Base-by-base conservation (phyloP, 208 protist genomes). In the Strigomonas oncopelti region DNA sequence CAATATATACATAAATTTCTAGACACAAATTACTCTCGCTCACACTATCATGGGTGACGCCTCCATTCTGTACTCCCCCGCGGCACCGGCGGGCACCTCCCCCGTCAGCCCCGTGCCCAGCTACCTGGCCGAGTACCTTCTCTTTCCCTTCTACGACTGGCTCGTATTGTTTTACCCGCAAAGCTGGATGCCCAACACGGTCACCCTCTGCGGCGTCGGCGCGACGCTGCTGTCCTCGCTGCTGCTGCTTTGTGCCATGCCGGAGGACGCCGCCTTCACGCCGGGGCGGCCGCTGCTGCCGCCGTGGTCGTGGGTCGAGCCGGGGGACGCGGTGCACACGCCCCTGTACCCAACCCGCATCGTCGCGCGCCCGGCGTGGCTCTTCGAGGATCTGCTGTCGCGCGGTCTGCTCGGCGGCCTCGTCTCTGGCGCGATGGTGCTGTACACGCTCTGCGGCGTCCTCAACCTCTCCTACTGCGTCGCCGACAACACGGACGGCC, bases 401-500 rank as follows among this genome's bases (percentile, higher is more conserved):
- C 5, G 18, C 1, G 1, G 16, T 1, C 5, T 48, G 9, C 18
- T 9, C 16, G 42, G 42, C 16, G 42, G 42, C 42, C 65, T 80
- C 48, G 75, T 90, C 18, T 28, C 61, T 22, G 63, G 78, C 51
- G 65, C 80, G 38, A 28, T 83, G 25, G 80, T 69, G 22, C 62
- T 75, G 4, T 74, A 95, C 18, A 71, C 85, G 38, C 45, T 88
- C 5, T 91, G 85, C 65, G 87, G 86, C 16, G 0, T 90, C 34
- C 74, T 94, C 24, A 95, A 94, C 61, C 57, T 93, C 18, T 65
- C 91, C 34, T 96, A 96, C 77, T 94, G 89, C 42, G 61, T 92
- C 27, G 83, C 89, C 18, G 92, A 96, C 78, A 96, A 96, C 80
- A 92, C 86, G 16, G 92, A 96, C 61, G 92, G 92, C 28, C 78